A percentile compares a stretch with the other conserved stretches of the same genome.
These are phyloP conservation scores for Aspergillus persii DNA, from an alignment of 2,329 filamentous ascomycete genomes.

Conservation along the genomic window DNA sequence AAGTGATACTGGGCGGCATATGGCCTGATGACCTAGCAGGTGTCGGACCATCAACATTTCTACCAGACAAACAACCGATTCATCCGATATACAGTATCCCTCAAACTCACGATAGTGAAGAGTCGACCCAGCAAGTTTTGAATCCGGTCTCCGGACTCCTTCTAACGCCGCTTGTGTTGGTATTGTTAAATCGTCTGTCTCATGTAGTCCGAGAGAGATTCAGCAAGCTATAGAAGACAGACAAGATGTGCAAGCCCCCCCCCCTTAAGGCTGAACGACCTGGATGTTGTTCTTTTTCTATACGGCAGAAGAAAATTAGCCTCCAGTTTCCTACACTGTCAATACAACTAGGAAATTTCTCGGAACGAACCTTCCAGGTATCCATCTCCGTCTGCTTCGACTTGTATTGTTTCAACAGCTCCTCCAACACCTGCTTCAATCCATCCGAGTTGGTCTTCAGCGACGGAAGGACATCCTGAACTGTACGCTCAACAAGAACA, in stretches of 20 bases:
- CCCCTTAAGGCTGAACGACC: constrained; percentile 42
- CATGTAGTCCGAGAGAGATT: neutral
- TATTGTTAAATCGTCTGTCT: neutral
- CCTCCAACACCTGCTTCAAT: constrained; percentile 88
- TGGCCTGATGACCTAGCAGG: neutral
- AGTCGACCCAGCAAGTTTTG: neutral
- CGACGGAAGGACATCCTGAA: constrained; percentile 86
- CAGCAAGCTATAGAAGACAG: neutral
- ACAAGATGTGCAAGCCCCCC: neutral
- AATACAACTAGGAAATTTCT: neutral
- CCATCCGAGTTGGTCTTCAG: constrained; percentile 93
- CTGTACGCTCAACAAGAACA: constrained; percentile 88
- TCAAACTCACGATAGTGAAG: neutral
- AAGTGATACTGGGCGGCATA: neutral
- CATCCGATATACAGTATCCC: neutral
- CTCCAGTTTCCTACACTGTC: neutral
- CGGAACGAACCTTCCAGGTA: constrained; percentile 82
- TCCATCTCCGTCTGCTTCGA: constrained; percentile 91
- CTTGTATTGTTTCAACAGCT: constrained; percentile 96
- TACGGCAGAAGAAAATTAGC: constrained; percentile 3
- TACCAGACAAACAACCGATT: neutral
- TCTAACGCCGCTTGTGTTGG: neutral
- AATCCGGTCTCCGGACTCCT: neutral
- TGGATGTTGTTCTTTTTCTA: constrained; percentile 52
- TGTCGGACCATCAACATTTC: neutral